Evolutionary conservation across 2,329 filamentous ascomycete genomes (phyloP).

Genomic region (Lasiodiplodia sp.): DNA sequence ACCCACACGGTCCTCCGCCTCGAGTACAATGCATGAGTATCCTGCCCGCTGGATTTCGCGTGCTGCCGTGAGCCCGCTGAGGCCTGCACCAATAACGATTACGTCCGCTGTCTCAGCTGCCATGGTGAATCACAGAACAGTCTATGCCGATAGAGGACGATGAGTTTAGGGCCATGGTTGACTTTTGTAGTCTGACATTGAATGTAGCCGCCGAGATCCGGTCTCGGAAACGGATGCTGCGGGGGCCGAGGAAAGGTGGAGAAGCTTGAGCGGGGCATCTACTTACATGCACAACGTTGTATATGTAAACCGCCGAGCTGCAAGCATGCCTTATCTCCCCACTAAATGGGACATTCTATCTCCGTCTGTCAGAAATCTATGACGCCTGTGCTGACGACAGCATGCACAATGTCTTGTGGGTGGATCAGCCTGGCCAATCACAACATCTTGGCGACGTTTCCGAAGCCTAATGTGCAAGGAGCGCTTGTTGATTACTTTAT

Average conservation of each 20-base stretch:
- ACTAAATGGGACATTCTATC: neutral
- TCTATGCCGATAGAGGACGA: neutral
- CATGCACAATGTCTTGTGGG: neutral
- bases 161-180: neutral
- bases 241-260: neutral
- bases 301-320: neutral
- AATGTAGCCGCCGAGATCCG: neutral
- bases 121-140: neutral
- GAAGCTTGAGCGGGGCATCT: neutral
- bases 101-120: constrained; percentile 26
- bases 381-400: neutral
- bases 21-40: constrained; percentile 54
- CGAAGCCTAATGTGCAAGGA: neutral
- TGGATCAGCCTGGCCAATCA: neutral
- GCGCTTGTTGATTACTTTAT: neutral
- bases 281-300: neutral
- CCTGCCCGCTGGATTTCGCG: constrained; percentile 48
- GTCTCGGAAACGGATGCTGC: neutral
- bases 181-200: neutral
- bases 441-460: neutral
- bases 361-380: neutral
- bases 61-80: constrained; percentile 40
- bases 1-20: constrained; percentile 59
- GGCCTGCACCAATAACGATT: constrained; percentile 56
- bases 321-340: neutral